Percentiles rank a stretch among this genome's conserved stretches.
Evolutionary conservation across 306 rosid genomes (phyloP).

Genomic region (Trichosanthes truncata): DNA sequence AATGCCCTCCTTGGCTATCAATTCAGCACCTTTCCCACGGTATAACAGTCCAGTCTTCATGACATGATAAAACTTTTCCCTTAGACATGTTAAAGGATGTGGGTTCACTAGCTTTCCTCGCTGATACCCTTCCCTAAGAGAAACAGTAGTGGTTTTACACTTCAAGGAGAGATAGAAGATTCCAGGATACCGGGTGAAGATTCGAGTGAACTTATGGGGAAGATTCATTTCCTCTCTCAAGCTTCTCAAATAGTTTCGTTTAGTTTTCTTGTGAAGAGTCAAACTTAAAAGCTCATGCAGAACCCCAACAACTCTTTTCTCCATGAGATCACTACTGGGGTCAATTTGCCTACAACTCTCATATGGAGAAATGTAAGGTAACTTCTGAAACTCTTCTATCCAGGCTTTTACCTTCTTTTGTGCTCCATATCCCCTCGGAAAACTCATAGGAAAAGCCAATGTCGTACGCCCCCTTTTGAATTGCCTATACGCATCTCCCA

Average conservation of each 20-base stretch:
- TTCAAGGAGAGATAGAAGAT: conserved; percentile 76
- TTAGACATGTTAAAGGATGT: conserved; percentile 54
- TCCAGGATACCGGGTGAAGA: conserved; percentile 80
- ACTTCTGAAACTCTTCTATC: conserved; percentile 92
- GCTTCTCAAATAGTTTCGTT: conserved; percentile 74
- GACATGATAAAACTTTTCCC: conserved; percentile 68
- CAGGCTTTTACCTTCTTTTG: conserved; percentile 71
- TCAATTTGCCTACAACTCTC: conserved; percentile 52
- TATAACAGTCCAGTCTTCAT: conserved; percentile 80
- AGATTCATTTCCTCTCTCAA: conserved; percentile 82
- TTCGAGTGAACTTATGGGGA: conserved; percentile 75
- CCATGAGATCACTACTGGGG: conserved; percentile 87
- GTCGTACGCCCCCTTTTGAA: conserved; percentile 60
- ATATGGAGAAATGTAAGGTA: conserved; percentile 79
- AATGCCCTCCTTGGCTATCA: conserved; percentile 21
- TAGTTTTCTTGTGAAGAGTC: conserved; percentile 81
- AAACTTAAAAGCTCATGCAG: conserved; percentile 75
- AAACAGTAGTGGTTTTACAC: conserved; percentile 77
- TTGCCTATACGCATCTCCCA: conserved; percentile 47
- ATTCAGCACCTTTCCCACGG: conserved; percentile 47
- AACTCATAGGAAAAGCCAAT: conserved; percentile 63
- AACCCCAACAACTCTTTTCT: conserved; percentile 86
- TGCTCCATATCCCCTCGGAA: conserved; percentile 81
- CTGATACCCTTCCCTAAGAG: conserved; percentile 66
- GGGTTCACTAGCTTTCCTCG: conserved; percentile 68